Percentiles rank a stretch among this genome's conserved stretches.
These are phyloP conservation scores for Chalciporus sp. DNA, from an alignment of 1,284 basidiomycete species.

Conservation along the genomic window DNA sequence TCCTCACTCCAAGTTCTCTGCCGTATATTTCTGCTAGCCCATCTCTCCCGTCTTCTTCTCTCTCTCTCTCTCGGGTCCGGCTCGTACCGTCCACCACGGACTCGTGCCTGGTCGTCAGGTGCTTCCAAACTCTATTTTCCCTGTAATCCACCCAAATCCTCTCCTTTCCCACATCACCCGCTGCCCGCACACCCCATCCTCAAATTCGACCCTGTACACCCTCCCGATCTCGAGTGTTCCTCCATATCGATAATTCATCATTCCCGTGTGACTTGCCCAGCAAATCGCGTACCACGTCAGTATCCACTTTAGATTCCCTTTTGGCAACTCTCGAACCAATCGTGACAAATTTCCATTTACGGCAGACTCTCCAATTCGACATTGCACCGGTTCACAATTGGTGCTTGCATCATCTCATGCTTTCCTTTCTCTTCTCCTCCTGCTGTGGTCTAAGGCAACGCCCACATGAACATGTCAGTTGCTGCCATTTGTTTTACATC, in stretches of 20 bases:
- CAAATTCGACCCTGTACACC: not conserved
- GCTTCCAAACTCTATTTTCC: conserved; percentile 17
- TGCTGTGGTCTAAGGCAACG: conserved; percentile 30
- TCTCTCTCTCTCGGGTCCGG: conserved; percentile 18
- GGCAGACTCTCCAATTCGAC: conserved; percentile 1
- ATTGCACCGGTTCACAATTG: not conserved
- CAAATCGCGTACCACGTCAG: too few relatives aligned
- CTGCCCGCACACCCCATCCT: not conserved
- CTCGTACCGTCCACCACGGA: conserved; percentile 19
- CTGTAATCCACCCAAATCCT: not conserved
- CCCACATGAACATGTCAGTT: conserved; percentile 21
- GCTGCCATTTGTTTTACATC: not conserved
- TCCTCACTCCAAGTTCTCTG: not conserved
- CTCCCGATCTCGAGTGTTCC: not conserved
- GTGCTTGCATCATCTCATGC: conserved; percentile 19
- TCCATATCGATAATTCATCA: not conserved
- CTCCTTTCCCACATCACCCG: not conserved
- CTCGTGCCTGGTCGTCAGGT: conserved; percentile 33
- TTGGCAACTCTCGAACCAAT: not conserved
- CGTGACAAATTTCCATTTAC: conserved; percentile 8
- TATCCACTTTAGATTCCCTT: not conserved
- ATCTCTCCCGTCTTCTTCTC: conserved; percentile 11
- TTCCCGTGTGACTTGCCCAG: too few relatives aligned
- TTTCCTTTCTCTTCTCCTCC: conserved; percentile 26
- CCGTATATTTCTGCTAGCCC: not conserved